These are phyloP conservation scores for Boletus eberwhitei DNA, from an alignment of 768 basidiomycete genomes.

Conservation along the genomic window DNA sequence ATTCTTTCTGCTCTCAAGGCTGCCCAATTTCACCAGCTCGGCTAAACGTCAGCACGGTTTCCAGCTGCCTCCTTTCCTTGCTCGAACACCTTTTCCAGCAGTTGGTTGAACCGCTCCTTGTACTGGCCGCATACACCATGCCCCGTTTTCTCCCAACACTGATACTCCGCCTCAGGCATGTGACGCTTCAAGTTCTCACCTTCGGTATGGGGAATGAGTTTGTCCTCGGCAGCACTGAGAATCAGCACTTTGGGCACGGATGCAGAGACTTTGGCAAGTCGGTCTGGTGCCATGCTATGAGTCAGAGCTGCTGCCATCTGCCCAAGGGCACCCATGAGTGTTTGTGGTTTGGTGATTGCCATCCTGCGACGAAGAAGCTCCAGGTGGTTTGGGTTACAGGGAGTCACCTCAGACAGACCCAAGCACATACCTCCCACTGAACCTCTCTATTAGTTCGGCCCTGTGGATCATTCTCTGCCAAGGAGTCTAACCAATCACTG, in stretches of 20 bases:
- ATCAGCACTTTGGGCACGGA: slow-evolving; percentile 64
- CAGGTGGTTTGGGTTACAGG: neutral
- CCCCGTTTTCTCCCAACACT: slow-evolving; percentile 60
- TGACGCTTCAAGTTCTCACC: slow-evolving; percentile 48
- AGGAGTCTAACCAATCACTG: slow-evolving; percentile 53
- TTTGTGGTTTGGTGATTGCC: slow-evolving; percentile 54
- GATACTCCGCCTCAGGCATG: slow-evolving; percentile 58
- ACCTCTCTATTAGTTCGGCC: slow-evolving; percentile 65
- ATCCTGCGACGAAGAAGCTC: slow-evolving; percentile 49
- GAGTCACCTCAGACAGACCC: neutral
- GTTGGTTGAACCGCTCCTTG: slow-evolving; percentile 46
- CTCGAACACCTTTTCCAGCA: slow-evolving; percentile 54
- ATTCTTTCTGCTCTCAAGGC: neutral
- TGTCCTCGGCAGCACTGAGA: slow-evolving; percentile 67
- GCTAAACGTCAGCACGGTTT: neutral
- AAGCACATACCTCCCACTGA: slow-evolving; percentile 46
- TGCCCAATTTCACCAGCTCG: neutral
- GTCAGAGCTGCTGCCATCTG: slow-evolving; percentile 70
- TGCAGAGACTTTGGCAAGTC: slow-evolving; percentile 46
- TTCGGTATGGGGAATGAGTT: slow-evolving; percentile 50
- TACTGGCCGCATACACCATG: slow-evolving; percentile 59
- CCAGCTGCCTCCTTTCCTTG: slow-evolving; percentile 39
- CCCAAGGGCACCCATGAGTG: slow-evolving; percentile 57
- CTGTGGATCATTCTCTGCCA: slow-evolving; percentile 48
- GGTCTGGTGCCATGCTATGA: slow-evolving; percentile 52